Conservation (phyloP, 129 eudicot species). For the Helianthus tuberosus region DNA sequence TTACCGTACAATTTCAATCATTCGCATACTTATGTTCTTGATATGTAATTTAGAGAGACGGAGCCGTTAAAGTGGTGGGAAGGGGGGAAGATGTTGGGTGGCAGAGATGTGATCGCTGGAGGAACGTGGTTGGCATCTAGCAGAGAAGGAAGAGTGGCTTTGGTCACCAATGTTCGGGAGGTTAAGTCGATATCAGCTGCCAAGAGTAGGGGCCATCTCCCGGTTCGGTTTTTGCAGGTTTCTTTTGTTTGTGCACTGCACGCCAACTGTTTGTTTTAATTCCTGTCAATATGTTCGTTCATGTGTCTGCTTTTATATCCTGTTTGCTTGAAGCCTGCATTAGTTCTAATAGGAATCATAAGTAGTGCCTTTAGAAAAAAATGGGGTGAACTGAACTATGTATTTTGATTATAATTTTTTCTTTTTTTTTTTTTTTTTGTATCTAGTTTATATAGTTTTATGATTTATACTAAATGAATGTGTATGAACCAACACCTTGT, state of each 20-base stretch:
- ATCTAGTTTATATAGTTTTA: too few species aligned
- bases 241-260: slow-evolving; percentile 13
- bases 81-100: slow-evolving; percentile 58
- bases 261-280: slow-evolving; percentile 25
- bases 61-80: slow-evolving; percentile 73
- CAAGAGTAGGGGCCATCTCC: slow-evolving; percentile 75
- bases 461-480: neutral
- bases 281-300: neutral
- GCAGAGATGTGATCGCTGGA: slow-evolving; percentile 67
- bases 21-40: neutral
- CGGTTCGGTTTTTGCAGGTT: slow-evolving; percentile 78
- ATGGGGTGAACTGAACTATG: too few species aligned
- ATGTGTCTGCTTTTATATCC: neutral
- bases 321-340: neutral
- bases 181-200: slow-evolving; percentile 22
- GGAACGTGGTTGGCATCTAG: slow-evolving; percentile 84
- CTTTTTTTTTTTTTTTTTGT: too few species aligned
- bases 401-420: too few species aligned
- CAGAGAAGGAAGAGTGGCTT: slow-evolving; percentile 61
- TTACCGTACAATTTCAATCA: neutral
- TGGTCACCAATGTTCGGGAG: slow-evolving; percentile 86
- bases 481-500: neutral
- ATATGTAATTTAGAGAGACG: slow-evolving; percentile 43
- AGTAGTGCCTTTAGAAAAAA: too few species aligned
- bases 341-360: neutral